Evolutionary conservation across 768 basidiomycete genomes (phyloP).

Genomic region (Boletus subcaerulescens): DNA sequence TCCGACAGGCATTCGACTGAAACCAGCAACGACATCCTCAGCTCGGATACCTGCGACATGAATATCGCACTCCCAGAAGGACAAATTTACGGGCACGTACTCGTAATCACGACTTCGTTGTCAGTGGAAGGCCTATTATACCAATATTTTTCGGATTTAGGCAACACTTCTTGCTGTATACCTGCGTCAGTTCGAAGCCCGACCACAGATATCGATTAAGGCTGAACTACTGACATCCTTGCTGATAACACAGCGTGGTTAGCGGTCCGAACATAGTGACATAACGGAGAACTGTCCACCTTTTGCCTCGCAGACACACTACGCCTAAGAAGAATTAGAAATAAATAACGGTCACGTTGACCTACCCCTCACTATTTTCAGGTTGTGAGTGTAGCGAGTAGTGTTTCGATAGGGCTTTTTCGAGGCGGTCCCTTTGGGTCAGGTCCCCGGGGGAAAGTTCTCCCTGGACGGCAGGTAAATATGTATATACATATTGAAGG

Average conservation of each 20-base stretch:
- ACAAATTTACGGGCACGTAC: background rate
- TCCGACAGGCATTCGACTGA: constrained; percentile 5
- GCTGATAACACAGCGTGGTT: background rate
- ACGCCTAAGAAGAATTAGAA: background rate
- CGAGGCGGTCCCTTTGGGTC: background rate
- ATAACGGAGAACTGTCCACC: background rate
- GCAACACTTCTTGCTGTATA: no score
- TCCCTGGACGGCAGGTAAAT: background rate
- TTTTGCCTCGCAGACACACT: background rate
- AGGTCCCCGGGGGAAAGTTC: background rate
- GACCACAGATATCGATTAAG: background rate
- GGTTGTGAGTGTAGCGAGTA: background rate
- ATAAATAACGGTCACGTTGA: background rate
- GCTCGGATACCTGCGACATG: constrained; percentile 6
- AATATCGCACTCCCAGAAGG: background rate
- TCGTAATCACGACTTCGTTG: background rate
- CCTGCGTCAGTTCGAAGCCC: no score
- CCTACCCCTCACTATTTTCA: background rate
- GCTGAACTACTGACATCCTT: background rate
- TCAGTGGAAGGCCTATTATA: background rate
- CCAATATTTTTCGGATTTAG: background rate
- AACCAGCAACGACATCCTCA: constrained; percentile 1
- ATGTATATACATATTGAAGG: background rate
- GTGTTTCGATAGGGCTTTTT: background rate
- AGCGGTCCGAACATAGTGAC: background rate